Conservation (phyloP, 139 green algal genomes). For the Ettlia oleoabundans region DNA sequence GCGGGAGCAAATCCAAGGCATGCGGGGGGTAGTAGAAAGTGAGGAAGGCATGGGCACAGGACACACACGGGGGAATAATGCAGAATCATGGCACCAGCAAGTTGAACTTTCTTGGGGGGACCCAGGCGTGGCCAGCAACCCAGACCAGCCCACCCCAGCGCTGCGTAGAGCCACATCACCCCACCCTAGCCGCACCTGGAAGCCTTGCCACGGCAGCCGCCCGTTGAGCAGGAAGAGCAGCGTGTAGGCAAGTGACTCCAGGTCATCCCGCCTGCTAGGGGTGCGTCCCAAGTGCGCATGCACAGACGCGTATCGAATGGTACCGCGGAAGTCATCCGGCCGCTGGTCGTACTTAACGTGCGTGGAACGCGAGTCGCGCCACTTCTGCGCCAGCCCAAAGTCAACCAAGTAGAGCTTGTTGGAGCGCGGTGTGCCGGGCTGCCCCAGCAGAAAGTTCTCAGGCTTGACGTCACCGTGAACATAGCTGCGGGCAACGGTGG, state of each 20-base stretch:
- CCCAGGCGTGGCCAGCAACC: too few species aligned
- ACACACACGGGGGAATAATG: too few species aligned
- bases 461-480: slow-evolving; percentile 99
- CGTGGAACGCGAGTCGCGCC: slow-evolving; percentile 78
- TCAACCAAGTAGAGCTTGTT: slow-evolving; percentile 97
- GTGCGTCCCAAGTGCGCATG: slow-evolving; percentile 96
- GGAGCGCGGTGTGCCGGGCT: slow-evolving; percentile 72
- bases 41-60: too few species aligned
- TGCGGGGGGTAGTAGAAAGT: too few species aligned
- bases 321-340: slow-evolving; percentile 96
- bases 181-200: slow-evolving; percentile 70
- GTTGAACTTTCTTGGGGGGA: too few species aligned
- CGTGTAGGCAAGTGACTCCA: slow-evolving; percentile 98
- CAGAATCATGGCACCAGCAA: too few species aligned
- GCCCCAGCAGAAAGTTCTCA: slow-evolving; percentile 97
- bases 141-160: too few species aligned
- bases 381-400: slow-evolving; percentile 85
- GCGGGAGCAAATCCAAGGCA: too few species aligned
- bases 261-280: slow-evolving; percentile 89
- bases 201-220: slow-evolving; percentile 90
- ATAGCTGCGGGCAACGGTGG: slow-evolving; percentile 64
- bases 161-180: background rate
- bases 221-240: slow-evolving; percentile 96
- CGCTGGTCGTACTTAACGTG: slow-evolving; percentile 97
- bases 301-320: slow-evolving; percentile 95